These are phyloP conservation scores for Blastobotrys parvus DNA, from an alignment of 805 yeast genomes.

Conservation along the genomic window DNA sequence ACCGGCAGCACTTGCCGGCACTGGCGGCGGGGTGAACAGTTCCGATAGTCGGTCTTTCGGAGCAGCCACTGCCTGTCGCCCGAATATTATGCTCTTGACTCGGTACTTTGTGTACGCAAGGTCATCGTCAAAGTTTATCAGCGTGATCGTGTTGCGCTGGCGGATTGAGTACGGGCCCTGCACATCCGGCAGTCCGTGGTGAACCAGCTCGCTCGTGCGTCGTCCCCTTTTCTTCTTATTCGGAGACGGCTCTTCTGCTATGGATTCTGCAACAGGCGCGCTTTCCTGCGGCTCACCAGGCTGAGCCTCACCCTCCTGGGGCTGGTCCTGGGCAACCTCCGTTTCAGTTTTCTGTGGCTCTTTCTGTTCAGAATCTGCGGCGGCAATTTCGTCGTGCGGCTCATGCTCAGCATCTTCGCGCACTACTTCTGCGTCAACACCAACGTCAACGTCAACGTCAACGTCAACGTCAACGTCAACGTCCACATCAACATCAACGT, in stretches of 20 bases:
- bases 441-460: constrained; percentile 23
- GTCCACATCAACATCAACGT: constrained; percentile 16
- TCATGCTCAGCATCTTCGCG: constrained; percentile 28
- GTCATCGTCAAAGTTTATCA: constrained; percentile 12
- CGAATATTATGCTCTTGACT: constrained; percentile 15
- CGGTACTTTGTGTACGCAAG: constrained; percentile 9
- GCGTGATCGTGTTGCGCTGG: constrained; percentile 7
- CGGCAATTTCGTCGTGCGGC: constrained; percentile 6
- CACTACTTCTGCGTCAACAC: too few species aligned
- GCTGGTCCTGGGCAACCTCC: too few species aligned
- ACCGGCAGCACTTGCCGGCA: not conserved
- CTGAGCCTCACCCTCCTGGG: too few species aligned
- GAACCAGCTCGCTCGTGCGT: too few species aligned
- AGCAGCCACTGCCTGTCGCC: constrained; percentile 12
- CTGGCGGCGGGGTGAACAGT: too few species aligned
- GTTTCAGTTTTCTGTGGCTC: too few species aligned
- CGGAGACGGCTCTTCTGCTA: too few species aligned
- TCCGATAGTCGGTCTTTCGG: not conserved
- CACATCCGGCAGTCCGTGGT: constrained; percentile 9
- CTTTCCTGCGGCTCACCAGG: too few species aligned
- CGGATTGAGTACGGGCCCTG: constrained; percentile 16
- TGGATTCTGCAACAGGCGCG: too few species aligned
- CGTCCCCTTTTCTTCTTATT: too few species aligned
- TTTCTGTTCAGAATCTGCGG: too few species aligned
- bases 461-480: constrained; percentile 28